Evolutionary conservation across 257 asterid genomes (phyloP), one percentile per base, ranked within the genome.

Genomic region (Ehretia macrophylla): DNA sequence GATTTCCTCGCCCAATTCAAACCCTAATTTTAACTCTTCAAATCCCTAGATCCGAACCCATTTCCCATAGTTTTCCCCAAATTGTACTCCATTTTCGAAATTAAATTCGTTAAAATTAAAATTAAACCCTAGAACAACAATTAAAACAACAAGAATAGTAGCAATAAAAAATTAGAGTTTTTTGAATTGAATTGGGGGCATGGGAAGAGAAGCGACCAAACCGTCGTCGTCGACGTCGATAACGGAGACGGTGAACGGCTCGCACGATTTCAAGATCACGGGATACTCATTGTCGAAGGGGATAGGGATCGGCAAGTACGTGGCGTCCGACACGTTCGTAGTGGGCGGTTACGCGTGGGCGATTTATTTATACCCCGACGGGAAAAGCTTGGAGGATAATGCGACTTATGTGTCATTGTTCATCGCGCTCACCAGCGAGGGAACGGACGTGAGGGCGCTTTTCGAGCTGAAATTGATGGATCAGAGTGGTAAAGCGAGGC

Each of bases 311-410:
- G 99, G 99, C 57, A 92, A 88, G 63, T 92, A 88, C 67, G 59
- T 68, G 37, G 77, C 99, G 11, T 92, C 99, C 1, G 99, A 88
- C 69, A 75, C 81, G 63, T 92, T 92, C 67, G 75, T 59, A 81
- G 96, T 92, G 44, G 99, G 99, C 18, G 99, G 99, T 51, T 81
- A 84, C 70, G 20, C 90, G 27, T 92, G 99, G 99, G 96, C 95
- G 52, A 78, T 92, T 63, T 86, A 88, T 77, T 92, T 88, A 53
- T 92, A 92, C 18, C 97, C 99, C 0, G 96, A 88, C 54, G 99
- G 99, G 62, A 92, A 92, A 85, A 88, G 97, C 67, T 18, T 65
- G 69, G 96, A 86, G 83, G 97, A 92, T 67, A 88, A 86, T 59
- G 77, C 94, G 3, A 79, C 93, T 1, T 86, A 88, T 39, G 95